Evolutionary conservation across 495 filamentous ascomycete species (phyloP).

Genomic region (Gamarada debralockiae): DNA sequence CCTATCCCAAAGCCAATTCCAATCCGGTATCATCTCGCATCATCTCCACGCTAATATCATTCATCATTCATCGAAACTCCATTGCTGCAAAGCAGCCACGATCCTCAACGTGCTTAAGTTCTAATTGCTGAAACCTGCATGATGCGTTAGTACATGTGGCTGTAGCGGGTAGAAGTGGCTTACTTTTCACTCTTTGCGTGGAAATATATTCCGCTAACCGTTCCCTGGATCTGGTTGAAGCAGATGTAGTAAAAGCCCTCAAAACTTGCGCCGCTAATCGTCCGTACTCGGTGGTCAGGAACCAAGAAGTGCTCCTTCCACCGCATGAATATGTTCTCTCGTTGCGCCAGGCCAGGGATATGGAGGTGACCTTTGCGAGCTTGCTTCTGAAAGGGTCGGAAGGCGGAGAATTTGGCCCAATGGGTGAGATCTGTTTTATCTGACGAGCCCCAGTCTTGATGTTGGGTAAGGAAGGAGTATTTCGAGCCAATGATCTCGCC

Average conservation of each 20-base stretch:
- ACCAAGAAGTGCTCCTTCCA: conserved; percentile 99
- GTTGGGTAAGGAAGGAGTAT: conserved; percentile 86
- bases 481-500: conserved; percentile 97
- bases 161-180: conserved; percentile 30
- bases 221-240: conserved; percentile 87
- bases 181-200: conserved; percentile 96
- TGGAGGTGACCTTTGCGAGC: conserved; percentile 56
- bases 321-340: conserved; percentile 96
- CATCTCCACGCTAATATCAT: conserved; percentile 1
- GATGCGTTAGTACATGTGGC: neutral
- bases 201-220: conserved; percentile 92
- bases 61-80: conserved; percentile 77
- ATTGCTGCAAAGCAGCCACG: conserved; percentile 81
- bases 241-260: conserved; percentile 99
- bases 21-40: conserved; percentile 1
- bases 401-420: conserved; percentile 87
- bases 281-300: conserved; percentile 85
- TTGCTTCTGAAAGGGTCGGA: conserved; percentile 70
- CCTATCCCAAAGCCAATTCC: neutral
- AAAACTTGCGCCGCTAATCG: conserved; percentile 91
- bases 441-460: conserved; percentile 85
- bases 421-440: conserved; percentile 92
- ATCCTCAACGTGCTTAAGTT: conserved; percentile 83
- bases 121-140: conserved; percentile 82
- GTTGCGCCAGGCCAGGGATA: conserved; percentile 70